A percentile compares a stretch with the other conserved stretches of the same genome.
Conservation (phyloP, 2,329 filamentous ascomycete species). For the Xylaria sp. region DNA sequence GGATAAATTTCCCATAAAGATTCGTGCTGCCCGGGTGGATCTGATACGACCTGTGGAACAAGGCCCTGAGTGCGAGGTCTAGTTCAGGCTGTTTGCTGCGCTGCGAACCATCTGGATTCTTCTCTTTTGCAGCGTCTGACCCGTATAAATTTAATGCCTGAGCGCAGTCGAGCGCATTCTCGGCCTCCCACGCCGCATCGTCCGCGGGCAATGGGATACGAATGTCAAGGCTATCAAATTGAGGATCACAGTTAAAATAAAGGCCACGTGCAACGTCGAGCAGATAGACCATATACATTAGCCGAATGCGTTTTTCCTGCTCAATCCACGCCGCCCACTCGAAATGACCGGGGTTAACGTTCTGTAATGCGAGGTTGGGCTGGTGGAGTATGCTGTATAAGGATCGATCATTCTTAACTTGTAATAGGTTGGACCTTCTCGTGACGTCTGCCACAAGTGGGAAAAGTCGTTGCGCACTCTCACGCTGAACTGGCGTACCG, state of each 20-base stretch:
- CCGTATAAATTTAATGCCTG: conserved; percentile 67
- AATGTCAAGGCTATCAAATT: conserved; percentile 67
- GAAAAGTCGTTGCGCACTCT: conserved; percentile 63
- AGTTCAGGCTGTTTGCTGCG: conserved; percentile 67
- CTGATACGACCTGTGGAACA: conserved; percentile 61
- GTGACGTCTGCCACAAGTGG: conserved; percentile 59
- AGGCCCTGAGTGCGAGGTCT: conserved; percentile 60
- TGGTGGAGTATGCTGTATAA: conserved; percentile 65
- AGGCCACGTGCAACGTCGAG: conserved; percentile 67
- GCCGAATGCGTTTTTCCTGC: conserved; percentile 68
- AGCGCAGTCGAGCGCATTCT: conserved; percentile 60
- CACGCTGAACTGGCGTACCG: conserved; percentile 66
- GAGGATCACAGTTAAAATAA: conserved; percentile 70
- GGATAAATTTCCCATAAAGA: conserved; percentile 72
- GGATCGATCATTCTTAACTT: conserved; percentile 51
- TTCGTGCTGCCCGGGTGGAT: conserved; percentile 70
- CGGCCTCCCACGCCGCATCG: conserved; percentile 74
- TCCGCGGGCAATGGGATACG: conserved; percentile 70
- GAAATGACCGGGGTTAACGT: conserved; percentile 55
- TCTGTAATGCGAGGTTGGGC: conserved; percentile 49
- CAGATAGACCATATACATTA: conserved; percentile 67
- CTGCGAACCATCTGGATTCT: conserved; percentile 65
- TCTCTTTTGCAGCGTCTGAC: conserved; percentile 52
- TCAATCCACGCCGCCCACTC: conserved; percentile 70
- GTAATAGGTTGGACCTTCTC: conserved; percentile 59